These are phyloP conservation scores for Dendrobium chrysotoxum DNA, from an alignment of 106 monocot species.

Conservation along the genomic window DNA sequence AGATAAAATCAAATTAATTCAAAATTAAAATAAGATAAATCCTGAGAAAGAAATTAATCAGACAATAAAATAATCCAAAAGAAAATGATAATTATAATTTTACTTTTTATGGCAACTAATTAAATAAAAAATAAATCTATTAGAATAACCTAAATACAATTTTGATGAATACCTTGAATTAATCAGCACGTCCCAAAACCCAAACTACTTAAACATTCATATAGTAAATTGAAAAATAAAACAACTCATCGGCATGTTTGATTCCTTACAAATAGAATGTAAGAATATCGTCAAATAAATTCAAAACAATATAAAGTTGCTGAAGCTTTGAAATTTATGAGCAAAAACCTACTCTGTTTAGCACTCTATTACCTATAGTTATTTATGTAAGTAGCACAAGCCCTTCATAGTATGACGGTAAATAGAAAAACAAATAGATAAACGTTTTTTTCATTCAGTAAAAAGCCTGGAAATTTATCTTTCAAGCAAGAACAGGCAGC, in stretches of 20 bases:
- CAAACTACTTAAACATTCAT: neutral
- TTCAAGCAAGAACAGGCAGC: too few relatives aligned
- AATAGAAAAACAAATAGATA: neutral
- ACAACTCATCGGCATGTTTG: neutral
- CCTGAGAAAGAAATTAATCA: too few relatives aligned
- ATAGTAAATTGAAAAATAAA: neutral
- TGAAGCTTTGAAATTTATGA: neutral
- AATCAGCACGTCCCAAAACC: too few relatives aligned
- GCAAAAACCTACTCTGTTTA: neutral
- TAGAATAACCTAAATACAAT: too few relatives aligned
- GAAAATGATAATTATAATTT: too few relatives aligned
- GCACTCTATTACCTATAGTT: neutral
- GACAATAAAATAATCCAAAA: too few relatives aligned
- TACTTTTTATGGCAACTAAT: too few relatives aligned
- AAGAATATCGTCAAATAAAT: neutral
- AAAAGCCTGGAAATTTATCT: too few relatives aligned
- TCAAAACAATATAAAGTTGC: neutral
- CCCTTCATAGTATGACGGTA: neutral
- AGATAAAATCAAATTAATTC: too few relatives aligned
- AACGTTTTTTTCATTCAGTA: neutral
- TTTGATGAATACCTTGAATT: too few relatives aligned
- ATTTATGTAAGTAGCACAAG: neutral
- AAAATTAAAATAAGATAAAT: too few relatives aligned
- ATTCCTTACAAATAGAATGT: neutral
- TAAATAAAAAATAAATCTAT: too few relatives aligned